Evolutionary conservation across 768 basidiomycete genomes (phyloP), one percentile per base, ranked within the genome.

Genomic region (Collybia sordida): DNA sequence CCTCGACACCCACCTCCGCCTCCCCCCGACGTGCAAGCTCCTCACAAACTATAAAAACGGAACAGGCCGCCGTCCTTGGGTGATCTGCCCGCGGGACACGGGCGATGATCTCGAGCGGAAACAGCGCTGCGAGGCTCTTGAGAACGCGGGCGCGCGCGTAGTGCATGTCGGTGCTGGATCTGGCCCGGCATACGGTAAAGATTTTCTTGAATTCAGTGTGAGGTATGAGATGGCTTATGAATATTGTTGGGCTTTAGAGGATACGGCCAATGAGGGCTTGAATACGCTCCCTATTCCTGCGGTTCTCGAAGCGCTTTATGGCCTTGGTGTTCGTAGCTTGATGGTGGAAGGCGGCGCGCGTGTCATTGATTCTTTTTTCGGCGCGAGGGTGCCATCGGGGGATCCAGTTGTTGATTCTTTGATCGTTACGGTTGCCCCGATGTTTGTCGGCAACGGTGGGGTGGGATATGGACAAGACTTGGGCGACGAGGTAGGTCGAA

Each of bases 281-380:
- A 31, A 12, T 14, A 31, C 31, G 21, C 62, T 86, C 17, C 68
- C 77, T 22, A 65, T 90, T 24, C 61, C 67, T 2, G 61, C 62
- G 4, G 64, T 90, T 15, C 79, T 94, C 4, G 58, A 55, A 11
- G 68, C 69, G 6, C 71, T 97, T 21, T 68, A 67, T n/a, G 65
- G 68, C 9, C 69, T 76, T n/a, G 83, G 81, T 3, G 73, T 96
- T 53, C 67, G 68, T 9, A 86, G 85, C 9, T 71, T 98, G 47
- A 99, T 99, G 96, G 90, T 98, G 5, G 97, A 99, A 71, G 97
- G 97, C 45, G 97, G 97, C 14, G 88, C 92, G 7, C 69, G 71
- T 7, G 76, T 99, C 54, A 93, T 99, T 49, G 72, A 77, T 5
- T 83, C 89, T 1, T 90, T 93, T 69, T 68, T 93, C 12, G 11